Conservation (phyloP, 1,284 basidiomycete genomes). For the Pyrrhoderma noxium region DNA sequence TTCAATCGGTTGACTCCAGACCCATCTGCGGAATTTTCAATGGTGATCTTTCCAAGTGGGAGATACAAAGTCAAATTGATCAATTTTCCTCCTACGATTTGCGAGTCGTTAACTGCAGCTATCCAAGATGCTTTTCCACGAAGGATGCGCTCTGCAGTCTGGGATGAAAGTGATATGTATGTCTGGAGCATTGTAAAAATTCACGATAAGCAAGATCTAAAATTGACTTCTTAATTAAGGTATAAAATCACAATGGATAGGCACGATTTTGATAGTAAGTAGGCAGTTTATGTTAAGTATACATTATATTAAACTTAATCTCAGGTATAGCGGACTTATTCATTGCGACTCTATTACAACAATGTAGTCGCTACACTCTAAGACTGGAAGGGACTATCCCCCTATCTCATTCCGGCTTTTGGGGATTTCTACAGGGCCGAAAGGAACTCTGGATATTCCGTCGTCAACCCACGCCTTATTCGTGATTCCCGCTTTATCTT, state of each 20-base stretch:
- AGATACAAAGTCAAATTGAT: constrained; percentile 51
- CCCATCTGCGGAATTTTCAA: constrained; percentile 46
- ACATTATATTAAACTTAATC: background rate
- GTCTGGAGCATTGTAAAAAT: background rate
- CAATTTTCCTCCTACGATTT: constrained; percentile 46
- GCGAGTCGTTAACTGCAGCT: constrained; percentile 39
- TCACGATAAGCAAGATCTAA: background rate
- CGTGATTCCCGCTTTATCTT: background rate
- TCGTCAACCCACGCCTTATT: constrained; percentile 10
- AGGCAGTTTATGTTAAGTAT: background rate
- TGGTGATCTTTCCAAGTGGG: constrained; percentile 50
- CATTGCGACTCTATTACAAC: constrained; percentile 36
- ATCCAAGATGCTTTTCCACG: constrained; percentile 27
- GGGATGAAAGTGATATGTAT: constrained; percentile 15
- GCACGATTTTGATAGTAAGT: constrained; percentile 14
- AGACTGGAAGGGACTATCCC: constrained; percentile 41
- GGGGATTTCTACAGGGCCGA: constrained; percentile 33
- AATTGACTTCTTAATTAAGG: background rate
- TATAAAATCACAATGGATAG: constrained; percentile 13
- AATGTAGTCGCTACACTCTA: constrained; percentile 35
- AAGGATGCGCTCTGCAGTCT: constrained; percentile 6
- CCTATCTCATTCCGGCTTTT: constrained; percentile 33
- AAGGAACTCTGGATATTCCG: constrained; percentile 47
- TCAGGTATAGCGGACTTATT: constrained; percentile 30
- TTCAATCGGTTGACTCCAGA: constrained; percentile 45